Evolutionary conservation across 2,329 filamentous ascomycete species (phyloP), one percentile per base, ranked within the genome.

Genomic region (Diaporthe destruens): DNA sequence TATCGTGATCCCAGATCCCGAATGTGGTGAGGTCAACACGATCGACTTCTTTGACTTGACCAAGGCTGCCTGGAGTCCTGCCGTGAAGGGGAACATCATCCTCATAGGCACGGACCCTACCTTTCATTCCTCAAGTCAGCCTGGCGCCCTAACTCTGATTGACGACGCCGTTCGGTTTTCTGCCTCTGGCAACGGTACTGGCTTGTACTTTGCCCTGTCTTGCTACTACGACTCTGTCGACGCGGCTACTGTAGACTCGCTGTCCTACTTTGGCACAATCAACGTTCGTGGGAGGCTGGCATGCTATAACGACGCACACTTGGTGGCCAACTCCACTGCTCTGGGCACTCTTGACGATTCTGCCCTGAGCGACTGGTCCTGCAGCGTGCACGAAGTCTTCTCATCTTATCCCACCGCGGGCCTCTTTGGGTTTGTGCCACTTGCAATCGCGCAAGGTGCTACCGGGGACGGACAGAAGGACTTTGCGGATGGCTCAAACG

Each of bases 371-470:
- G 79, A 82, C 75, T 85, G 83, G 83, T 80, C 80, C 49, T 85
- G 83, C 73, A 83, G 80, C 65, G 83, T 84, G 11, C 83, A 85
- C 71, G 82, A 84, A 69, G 80, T 82, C 5, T 83, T 85, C 74
- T 78, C 82, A 2, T 76, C 74, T 49, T 85, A 81, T 65, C 83
- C 83, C 2, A 79, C 78, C 2, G 78, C 76, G 0, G 82, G 81
- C 1, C 61, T 78, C 20, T 77, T 77, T 55, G 80, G 79, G 0
- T 85, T 85, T 75, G 79, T 80, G 63, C 80, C 83, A 5, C 77
- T 85, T 36, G 83, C 82, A 53, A 82, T 85, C 53, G 81, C 83
- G 4, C 74, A 81, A 47, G 80, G 81, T 69, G 79, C 80, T 55
- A 79, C 80, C 1, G 80, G 80, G 8, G 75, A 75, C 2, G 82